Base-by-base conservation (phyloP, 1,284 basidiomycete genomes). In the Microbotryomycetes sp. region DNA sequence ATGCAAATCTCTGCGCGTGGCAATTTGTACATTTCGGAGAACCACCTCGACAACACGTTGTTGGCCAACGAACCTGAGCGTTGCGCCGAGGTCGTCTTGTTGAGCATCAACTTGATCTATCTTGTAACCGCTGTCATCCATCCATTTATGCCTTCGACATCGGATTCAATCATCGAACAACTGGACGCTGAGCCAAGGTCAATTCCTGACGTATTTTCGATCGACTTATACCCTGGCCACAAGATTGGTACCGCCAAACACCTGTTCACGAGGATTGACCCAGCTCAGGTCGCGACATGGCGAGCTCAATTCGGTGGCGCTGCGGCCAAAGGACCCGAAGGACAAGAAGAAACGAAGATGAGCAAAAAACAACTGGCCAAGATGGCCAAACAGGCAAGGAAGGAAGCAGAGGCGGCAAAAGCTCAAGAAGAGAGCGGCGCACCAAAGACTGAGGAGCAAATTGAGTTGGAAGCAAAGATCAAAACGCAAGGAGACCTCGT, bases 61-160 rank as follows among this genome's bases (percentile, higher is more conserved):
- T 86, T 94, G 78, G 79, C 83, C 26, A 84, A 86, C 69, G 81
- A 89, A 65, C 90, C 91, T 1, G 81, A 82, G 65, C 86, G 92
- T 64, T 96, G 92, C 71, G 92, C 88, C 5, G 86, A 90, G 72
- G 92, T 97, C 66, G 80, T 97, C 65, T 85, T 89, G 50, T 86
- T 93, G 62, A 88, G 92, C 25, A 77, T 92, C 76, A 97, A 97
- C 79, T 80, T 99, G 69, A 96, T 98, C 76, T 98, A 96, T 77
- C 77, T 87, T 30, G 82, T 99, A 60, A 88, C 89, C 14, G 86
- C 86, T 31, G 79, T 96, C 67, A 78, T 92, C 68, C 88, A 93
- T 74, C 94, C 96, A 0, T 99, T 92, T 84, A 97, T 99, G 93
- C 96, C 96, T 45, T 82, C 85, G 26, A 94, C 90, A 0, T 84